Conservation (phyloP, 805 yeast species). For the Candida xyloterini region DNA sequence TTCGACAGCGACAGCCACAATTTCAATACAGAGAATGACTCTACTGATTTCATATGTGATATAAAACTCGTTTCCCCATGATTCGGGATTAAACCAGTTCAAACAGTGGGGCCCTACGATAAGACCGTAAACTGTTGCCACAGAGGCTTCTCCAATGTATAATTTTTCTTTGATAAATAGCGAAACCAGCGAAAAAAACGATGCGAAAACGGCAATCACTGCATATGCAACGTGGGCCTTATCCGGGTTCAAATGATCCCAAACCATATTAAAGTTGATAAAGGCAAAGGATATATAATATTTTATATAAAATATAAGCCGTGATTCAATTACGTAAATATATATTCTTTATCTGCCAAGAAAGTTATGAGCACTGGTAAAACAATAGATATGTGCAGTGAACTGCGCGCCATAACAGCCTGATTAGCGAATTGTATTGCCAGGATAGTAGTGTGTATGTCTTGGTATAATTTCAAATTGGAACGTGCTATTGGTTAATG, state of each 20-base stretch:
- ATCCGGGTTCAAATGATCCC: constrained; percentile 32
- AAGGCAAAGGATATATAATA: background rate
- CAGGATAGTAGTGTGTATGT: background rate
- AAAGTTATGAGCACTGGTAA: constrained; percentile 5
- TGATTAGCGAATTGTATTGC: background rate
- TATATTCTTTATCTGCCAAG: constrained; percentile 8
- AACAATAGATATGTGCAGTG: constrained; percentile 1
- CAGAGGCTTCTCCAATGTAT: constrained; percentile 65
- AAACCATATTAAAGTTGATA: constrained; percentile 28
- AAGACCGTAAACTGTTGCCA: constrained; percentile 60
- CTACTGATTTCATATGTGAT: constrained; percentile 59
- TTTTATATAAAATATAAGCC: background rate
- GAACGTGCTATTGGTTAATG: background rate
- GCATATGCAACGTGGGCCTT: constrained; percentile 46
- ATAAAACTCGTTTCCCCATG: constrained; percentile 55
- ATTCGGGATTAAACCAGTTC: constrained; percentile 52
- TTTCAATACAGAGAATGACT: constrained; percentile 66
- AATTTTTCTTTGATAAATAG: constrained; percentile 55
- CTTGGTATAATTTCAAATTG: background rate
- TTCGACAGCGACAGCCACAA: constrained; percentile 71
- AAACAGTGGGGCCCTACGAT: constrained; percentile 59
- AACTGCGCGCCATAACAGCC: background rate
- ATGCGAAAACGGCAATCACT: constrained; percentile 57
- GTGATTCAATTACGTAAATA: background rate
- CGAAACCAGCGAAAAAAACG: constrained; percentile 56